Evolutionary conservation across 352 stramenopile species (phyloP), one percentile per base, ranked within the genome.

Genomic region (Phytophthora nicotianae): DNA sequence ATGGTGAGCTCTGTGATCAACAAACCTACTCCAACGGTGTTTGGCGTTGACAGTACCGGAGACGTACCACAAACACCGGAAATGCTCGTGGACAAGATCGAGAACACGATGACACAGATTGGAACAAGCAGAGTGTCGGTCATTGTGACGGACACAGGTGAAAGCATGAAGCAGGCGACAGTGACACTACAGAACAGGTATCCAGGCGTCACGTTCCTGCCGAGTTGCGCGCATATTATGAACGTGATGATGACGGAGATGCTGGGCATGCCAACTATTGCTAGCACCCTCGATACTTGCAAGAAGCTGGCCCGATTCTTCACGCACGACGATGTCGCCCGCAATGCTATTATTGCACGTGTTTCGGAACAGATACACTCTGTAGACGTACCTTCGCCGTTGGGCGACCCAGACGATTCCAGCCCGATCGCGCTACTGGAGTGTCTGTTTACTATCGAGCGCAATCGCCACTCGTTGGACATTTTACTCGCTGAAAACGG

Each of bases 141-240:
- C 7, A 72, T 90, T 51, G 81, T 92, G 32, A 79, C 69, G 20
- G 82, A 91, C 37, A 70, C 71, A 37, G 75, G 56, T n/a, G 56
- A 74, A 5, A 75, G 53, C 56, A 89, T 89, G 79, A 86, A 80
- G 56, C 72, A 90, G 42, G 79, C 75, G 1, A 58, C 68, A 13
- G 24, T 77, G 26, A 50, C 63, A 41, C 71, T 92, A 4, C 58
- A 84, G 21, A 62, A 46, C 57, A 89, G 90, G 60, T 88, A 83
- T 52, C 77, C 79, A 13, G 52, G 63, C 40, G 76, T 88, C 45
- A 87, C 81, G 11, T 87, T 92, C 45, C 57, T 92, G 11, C 75
- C 79, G 10, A 89, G 79, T 49, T 90, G 83, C 41, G 66, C 72
- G 14, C 73, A 90, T 38, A 72, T 75, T 19, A 90, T 88, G 72